Evolutionary conservation across 2,329 filamentous ascomycete species (phyloP).

Genomic region (Cordyceps fumosorosea): DNA sequence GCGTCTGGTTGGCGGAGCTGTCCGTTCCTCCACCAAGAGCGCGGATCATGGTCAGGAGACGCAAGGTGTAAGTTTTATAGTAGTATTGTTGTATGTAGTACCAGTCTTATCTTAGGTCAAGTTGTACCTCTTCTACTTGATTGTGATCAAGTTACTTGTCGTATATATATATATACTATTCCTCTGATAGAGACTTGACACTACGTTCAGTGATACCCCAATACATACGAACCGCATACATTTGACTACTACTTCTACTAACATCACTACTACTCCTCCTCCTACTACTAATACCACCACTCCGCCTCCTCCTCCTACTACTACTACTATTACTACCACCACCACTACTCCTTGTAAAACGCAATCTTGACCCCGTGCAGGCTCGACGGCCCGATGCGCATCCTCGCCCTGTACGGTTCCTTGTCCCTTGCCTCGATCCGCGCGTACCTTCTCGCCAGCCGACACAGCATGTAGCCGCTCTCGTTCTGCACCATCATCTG

Average conservation of each 20-base stretch:
- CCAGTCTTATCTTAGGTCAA: too few relatives aligned
- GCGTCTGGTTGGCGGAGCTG: not conserved
- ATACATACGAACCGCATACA: too few relatives aligned
- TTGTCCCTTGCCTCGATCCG: constrained; percentile 1
- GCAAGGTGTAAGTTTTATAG: not conserved
- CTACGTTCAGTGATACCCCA: too few relatives aligned
- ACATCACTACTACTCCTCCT: too few relatives aligned
- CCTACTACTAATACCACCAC: too few relatives aligned
- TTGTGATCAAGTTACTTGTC: too few relatives aligned
- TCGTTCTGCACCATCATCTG: constrained; percentile 21
- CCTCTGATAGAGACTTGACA: too few relatives aligned
- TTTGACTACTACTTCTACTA: too few relatives aligned
- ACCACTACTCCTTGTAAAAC: constrained; percentile 6
- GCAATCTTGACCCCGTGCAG: constrained; percentile 6
- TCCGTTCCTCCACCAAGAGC: not conserved
- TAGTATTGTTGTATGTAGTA: not conserved
- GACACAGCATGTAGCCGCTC: constrained; percentile 17
- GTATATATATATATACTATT: too few relatives aligned
- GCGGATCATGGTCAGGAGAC: not conserved
- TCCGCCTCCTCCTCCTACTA: too few relatives aligned
- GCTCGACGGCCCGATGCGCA: constrained; percentile 3
- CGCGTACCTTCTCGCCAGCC: constrained; percentile 18
- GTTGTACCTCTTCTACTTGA: too few relatives aligned
- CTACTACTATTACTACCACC: too few relatives aligned
- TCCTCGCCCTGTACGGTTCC: not conserved